Conservation (phyloP, 768 basidiomycete genomes). For the Tricholoma hemisulphureum region DNA sequence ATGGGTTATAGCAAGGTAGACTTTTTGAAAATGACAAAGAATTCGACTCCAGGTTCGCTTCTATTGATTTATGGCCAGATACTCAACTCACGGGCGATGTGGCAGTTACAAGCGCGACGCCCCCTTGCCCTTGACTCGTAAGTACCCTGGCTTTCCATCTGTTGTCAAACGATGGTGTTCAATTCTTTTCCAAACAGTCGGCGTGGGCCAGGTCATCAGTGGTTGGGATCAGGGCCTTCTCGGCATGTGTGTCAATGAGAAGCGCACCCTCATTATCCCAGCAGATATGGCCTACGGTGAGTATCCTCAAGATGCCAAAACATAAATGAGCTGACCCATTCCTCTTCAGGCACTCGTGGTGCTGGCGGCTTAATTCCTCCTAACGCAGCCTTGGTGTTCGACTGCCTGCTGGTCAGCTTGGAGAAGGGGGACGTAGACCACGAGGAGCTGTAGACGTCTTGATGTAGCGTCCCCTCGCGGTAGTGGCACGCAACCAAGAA, state of each 20-base stretch:
- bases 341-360: slow-evolving; percentile 62
- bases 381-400: slow-evolving; percentile 79
- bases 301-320: slow-evolving; percentile 25
- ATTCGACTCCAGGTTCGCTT: slow-evolving; percentile 82
- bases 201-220: slow-evolving; percentile 75
- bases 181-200: slow-evolving; percentile 46
- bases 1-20: slow-evolving; percentile 64
- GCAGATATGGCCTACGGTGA: slow-evolving; percentile 77
- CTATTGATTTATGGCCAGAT: neutral
- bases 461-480: neutral
- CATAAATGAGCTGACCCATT: neutral
- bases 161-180: neutral
- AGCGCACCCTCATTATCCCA: slow-evolving; percentile 87
- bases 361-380: slow-evolving; percentile 68
- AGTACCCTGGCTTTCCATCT: slow-evolving; percentile 23
- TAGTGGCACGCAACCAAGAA: neutral
- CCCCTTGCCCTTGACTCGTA: slow-evolving; percentile 79
- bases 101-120: slow-evolving; percentile 65
- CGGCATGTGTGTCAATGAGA: slow-evolving; percentile 87
- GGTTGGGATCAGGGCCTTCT: slow-evolving; percentile 84
- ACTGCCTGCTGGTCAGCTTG: slow-evolving; percentile 76
- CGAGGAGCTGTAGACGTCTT: slow-evolving; percentile 53
- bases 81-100: neutral
- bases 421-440: slow-evolving; percentile 36
- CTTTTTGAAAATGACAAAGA: slow-evolving; percentile 72